phyloP scores from a whole-genome alignment of 257 asterid genomes.

The Gentiana straminea region DNA sequence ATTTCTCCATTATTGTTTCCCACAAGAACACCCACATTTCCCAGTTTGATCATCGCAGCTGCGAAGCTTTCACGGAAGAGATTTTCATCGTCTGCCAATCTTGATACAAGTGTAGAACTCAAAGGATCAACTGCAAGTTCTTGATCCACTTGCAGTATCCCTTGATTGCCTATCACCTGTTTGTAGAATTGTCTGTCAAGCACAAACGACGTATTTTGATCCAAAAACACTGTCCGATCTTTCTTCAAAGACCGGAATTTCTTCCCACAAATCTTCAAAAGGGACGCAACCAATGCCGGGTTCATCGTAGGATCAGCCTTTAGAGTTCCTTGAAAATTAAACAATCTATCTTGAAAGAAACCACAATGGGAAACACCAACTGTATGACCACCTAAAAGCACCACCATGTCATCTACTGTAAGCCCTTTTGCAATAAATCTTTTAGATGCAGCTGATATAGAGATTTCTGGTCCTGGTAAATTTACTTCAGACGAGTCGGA shows the following conservation, averaged over 20 bases:
- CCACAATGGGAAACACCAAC: constrained; percentile 57
- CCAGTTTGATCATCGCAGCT: constrained; percentile 5
- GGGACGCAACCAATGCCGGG: constrained; percentile 5
- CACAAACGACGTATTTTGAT: constrained; percentile 33
- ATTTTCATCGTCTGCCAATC: background rate
- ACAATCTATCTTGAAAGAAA: constrained; percentile 33
- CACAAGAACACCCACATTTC: constrained; percentile 10
- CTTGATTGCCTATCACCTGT: constrained; percentile 29
- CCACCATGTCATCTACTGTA: constrained; percentile 4
- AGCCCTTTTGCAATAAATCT: constrained; percentile 11
- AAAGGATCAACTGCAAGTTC: constrained; percentile 25
- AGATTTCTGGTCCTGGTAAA: constrained; percentile 7
- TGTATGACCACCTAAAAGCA: constrained; percentile 55
- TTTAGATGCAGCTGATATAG: constrained; percentile 5
- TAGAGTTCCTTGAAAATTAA: constrained; percentile 34
- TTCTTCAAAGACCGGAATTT: background rate
- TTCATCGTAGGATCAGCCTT: constrained; percentile 49
- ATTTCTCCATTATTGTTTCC: constrained; percentile 8
- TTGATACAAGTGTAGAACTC: background rate
- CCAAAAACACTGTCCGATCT: constrained; percentile 32
- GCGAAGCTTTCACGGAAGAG: constrained; percentile 3
- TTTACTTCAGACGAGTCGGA: constrained; percentile 1
- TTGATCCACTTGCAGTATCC: constrained; percentile 52
- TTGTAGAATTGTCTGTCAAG: constrained; percentile 44
- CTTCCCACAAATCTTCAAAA: constrained; percentile 29